Base-by-base conservation (phyloP, 2,329 filamentous ascomycete genomes). In the Epichloe amarillans region DNA sequence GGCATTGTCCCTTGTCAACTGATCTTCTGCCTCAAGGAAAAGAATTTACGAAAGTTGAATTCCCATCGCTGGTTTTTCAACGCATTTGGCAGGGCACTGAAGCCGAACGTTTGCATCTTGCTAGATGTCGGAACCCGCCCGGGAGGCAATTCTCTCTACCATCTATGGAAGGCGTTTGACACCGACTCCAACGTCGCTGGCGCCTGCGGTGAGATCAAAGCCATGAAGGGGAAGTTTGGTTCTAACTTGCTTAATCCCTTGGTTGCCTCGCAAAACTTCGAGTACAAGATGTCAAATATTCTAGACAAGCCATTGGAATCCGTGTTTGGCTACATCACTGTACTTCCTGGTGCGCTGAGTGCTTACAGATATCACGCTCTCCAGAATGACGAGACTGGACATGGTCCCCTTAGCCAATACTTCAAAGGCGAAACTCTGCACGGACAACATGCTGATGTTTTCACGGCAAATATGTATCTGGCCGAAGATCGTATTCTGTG, bases 271-370 rank as follows among this genome's bases (percentile, higher is more conserved):
- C 93, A 98, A 62, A 98, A 98, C 65, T 98, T 98, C 58, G 93
- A 98, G 72, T 98, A 98, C 74, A 98, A 98, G 69, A 96, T 98
- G 88, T 95, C 89, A 40, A 98, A 98, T 61, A 98, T 98, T 61
- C 75, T 98, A 26, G 93, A 98, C 66, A 98, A 98, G 67, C 93
- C 93, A 0, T 73, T 98, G 2, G 93, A 98, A 66, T 95, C 88
- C 0, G 91, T 95, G 0, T 98, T 98, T 65, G 93, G 93, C 2
- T 98, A 97, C 64, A 98, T 98, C 59, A 97, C 91, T 5, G 93
- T 98, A 59, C 72, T 98, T 56, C 94, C 93, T 0, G 94, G 93
- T 67, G 93, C 93, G 0, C 77, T 98, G 49, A 95, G 88, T 64
- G 93, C 93, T 2, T 98, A 98, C 65, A 81, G 94, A 41, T 98